A percentile compares a stretch with the other conserved stretches of the same genome.
phyloP scores from a whole-genome alignment of 2,329 filamentous ascomycete genomes.

The Ceratocystis eucalypticola region DNA sequence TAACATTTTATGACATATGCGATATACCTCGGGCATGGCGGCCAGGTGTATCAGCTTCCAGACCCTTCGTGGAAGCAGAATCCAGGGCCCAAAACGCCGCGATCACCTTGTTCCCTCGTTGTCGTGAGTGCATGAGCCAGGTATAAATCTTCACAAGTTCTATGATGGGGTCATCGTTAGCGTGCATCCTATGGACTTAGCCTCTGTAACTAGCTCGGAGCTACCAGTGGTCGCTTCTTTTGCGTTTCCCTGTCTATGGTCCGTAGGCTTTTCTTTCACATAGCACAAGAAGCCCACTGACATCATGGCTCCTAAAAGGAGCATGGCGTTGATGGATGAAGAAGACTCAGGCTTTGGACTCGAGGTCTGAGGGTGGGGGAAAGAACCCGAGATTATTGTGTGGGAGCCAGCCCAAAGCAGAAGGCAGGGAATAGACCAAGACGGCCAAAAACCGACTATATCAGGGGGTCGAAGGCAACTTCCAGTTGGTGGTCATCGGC shows the following conservation, averaged over 20 bases:
- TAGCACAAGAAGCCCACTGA: background rate
- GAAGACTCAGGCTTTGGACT: background rate
- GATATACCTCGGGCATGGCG: background rate
- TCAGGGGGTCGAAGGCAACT: too few relatives aligned
- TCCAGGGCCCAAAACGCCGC: too few relatives aligned
- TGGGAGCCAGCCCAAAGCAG: background rate
- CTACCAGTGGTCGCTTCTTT: too few relatives aligned
- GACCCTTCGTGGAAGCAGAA: too few relatives aligned
- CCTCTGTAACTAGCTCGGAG: too few relatives aligned
- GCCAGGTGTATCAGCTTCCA: background rate
- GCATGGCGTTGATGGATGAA: background rate
- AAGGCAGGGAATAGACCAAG: background rate
- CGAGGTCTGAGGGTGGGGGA: background rate
- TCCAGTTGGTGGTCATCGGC: background rate
- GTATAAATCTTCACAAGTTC: too few relatives aligned
- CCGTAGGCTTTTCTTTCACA: background rate
- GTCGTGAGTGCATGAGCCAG: too few relatives aligned
- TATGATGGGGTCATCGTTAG: too few relatives aligned
- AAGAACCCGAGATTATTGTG: background rate
- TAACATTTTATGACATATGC: background rate
- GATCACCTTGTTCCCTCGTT: too few relatives aligned
- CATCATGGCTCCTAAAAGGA: background rate
- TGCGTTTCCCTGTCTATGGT: too few relatives aligned
- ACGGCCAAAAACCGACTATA: background rate
- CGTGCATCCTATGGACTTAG: too few relatives aligned